phyloP scores from a whole-genome alignment of 805 yeast species.

The Candida silvicultrix region DNA sequence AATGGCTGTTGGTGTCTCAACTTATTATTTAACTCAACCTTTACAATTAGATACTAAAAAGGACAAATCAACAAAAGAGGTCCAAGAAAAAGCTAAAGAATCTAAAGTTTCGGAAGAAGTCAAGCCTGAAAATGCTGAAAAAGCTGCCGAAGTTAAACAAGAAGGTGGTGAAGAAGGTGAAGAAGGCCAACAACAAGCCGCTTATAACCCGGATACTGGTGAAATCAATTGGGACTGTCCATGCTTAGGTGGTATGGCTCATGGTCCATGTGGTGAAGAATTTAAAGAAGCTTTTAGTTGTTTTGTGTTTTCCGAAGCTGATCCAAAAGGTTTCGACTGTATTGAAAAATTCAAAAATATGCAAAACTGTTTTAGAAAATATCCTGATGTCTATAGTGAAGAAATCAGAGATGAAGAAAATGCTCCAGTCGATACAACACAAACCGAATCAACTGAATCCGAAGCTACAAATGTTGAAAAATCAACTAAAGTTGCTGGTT shows the following conservation, averaged over 20 bases:
- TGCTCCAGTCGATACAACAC: conserved; percentile 22
- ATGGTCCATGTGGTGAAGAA: conserved; percentile 97
- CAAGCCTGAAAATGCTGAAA: background rate
- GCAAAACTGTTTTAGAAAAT: conserved; percentile 90
- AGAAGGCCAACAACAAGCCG: conserved; percentile 47
- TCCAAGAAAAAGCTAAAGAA: background rate
- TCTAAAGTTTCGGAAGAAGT: conserved; percentile 2
- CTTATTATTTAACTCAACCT: conserved; percentile 11
- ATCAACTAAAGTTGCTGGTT: too few relatives aligned
- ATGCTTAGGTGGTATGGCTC: conserved; percentile 98
- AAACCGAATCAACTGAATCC: conserved; percentile 6
- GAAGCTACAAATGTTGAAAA: conserved; percentile 9
- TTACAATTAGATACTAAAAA: conserved; percentile 13
- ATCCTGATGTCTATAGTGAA: conserved; percentile 92
- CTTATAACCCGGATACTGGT: conserved; percentile 94
- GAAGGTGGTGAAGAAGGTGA: conserved; percentile 21
- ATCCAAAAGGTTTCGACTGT: conserved; percentile 96
- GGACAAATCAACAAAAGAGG: background rate
- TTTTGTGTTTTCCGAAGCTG: conserved; percentile 87
- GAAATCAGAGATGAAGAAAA: conserved; percentile 79
- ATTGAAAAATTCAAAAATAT: conserved; percentile 81
- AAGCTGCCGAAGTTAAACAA: conserved; percentile 1
- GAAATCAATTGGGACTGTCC: conserved; percentile 99
- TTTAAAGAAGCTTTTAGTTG: conserved; percentile 93
- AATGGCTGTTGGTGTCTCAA: conserved; percentile 11